A percentile compares a stretch with the other conserved stretches of the same genome.
Conservation (phyloP, 2,329 filamentous ascomycete species). For the Nemania sp. region DNA sequence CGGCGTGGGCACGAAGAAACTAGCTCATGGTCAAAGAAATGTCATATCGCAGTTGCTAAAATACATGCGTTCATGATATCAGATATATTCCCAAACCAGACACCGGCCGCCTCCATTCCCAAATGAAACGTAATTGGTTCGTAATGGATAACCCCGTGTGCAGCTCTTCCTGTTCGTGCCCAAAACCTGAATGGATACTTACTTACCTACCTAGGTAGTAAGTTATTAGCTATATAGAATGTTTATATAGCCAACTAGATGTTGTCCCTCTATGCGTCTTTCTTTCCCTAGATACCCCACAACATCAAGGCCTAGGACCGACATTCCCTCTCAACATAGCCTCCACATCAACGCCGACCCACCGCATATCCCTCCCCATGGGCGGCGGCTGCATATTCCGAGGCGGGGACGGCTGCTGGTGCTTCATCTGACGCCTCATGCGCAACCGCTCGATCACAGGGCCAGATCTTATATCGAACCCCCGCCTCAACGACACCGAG, state of each 20-base stretch:
- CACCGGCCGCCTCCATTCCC: conserved; percentile 23
- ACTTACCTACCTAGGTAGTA: not conserved
- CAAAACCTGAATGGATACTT: conserved; percentile 3
- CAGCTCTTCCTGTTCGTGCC: conserved; percentile 2
- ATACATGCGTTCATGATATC: conserved; percentile 26
- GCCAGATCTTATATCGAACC: conserved; percentile 64
- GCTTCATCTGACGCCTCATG: conserved; percentile 54
- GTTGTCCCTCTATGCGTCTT: not conserved
- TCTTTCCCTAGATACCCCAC: not conserved
- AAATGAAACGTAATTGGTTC: not conserved
- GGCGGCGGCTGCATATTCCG: conserved; percentile 47
- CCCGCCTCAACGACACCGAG: conserved; percentile 64
- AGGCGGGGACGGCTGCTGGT: conserved; percentile 51
- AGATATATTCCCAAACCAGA: conserved; percentile 22
- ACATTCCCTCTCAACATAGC: conserved; percentile 56
- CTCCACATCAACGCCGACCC: conserved; percentile 60
- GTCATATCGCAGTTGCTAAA: conserved; percentile 13
- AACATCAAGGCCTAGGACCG: conserved; percentile 31
- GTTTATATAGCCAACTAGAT: not conserved
- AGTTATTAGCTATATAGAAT: too few species aligned
- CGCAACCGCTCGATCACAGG: conserved; percentile 59
- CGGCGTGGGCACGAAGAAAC: not conserved
- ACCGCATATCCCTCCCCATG: conserved; percentile 55
- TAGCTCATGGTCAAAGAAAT: conserved; percentile 1
- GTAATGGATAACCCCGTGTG: not conserved